Evolutionary conservation across 345 rosid genomes (phyloP).

Genomic region (Laguncularia racemosa): DNA sequence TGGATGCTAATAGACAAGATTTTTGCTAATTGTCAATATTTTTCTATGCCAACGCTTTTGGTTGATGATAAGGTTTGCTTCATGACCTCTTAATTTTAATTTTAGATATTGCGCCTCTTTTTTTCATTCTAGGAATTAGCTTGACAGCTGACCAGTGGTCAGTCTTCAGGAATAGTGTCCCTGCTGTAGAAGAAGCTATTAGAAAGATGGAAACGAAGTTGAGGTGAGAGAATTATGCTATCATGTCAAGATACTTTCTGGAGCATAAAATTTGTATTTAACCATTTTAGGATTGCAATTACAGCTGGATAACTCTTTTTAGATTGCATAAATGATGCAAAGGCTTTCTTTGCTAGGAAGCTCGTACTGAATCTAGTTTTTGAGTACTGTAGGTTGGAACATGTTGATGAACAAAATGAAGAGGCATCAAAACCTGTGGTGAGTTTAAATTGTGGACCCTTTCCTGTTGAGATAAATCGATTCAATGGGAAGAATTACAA

Average conservation of each 20-base stretch:
- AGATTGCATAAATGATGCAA: too few relatives aligned
- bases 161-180: slow-evolving; percentile 34
- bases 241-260: neutral
- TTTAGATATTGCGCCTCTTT: slow-evolving; percentile 4
- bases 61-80: neutral
- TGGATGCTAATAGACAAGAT: too few relatives aligned
- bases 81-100: neutral
- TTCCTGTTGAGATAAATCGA: slow-evolving; percentile 37
- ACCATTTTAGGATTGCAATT: too few relatives aligned
- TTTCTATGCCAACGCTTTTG: neutral
- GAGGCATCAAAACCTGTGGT: slow-evolving; percentile 25
- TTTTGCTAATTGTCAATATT: too few relatives aligned
- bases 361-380: neutral
- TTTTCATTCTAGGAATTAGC: slow-evolving; percentile 42
- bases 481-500: slow-evolving; percentile 71
- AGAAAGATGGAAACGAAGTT: slow-evolving; percentile 35
- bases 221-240: slow-evolving; percentile 34
- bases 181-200: slow-evolving; percentile 56
- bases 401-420: slow-evolving; percentile 12
- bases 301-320: too few relatives aligned
- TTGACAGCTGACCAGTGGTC: slow-evolving; percentile 52
- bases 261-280: neutral
- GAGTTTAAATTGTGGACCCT: slow-evolving; percentile 20
- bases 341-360: too few relatives aligned
- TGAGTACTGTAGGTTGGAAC: slow-evolving; percentile 26